These are phyloP conservation scores for Laburnicola sp. DNA, from an alignment of 2,329 filamentous ascomycete genomes.

Conservation along the genomic window DNA sequence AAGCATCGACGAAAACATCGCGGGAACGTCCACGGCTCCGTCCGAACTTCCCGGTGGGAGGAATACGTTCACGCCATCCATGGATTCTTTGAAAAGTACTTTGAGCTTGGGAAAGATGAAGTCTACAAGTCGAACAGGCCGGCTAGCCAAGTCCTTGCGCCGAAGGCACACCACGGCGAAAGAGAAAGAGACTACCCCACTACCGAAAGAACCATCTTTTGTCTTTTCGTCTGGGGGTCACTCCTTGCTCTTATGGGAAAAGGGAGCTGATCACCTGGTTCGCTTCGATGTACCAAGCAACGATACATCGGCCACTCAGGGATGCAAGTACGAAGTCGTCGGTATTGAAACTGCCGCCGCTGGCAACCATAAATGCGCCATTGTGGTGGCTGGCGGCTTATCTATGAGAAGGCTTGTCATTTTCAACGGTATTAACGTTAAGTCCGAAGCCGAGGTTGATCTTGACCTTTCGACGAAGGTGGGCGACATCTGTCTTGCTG, in stretches of 20 bases:
- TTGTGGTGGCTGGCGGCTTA: conserved; percentile 29
- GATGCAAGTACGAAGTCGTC: conserved; percentile 38
- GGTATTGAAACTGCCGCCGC: conserved; percentile 38
- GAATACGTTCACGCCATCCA: conserved; percentile 16
- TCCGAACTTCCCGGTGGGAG: conserved; percentile 19
- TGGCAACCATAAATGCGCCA: conserved; percentile 39
- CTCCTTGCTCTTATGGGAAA: conserved; percentile 27
- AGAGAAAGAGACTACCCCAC: conserved; percentile 17
- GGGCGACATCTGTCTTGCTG: conserved; percentile 21
- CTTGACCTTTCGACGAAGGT: conserved; percentile 18
- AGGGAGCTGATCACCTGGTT: conserved; percentile 22
- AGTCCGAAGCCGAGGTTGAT: conserved; percentile 20
- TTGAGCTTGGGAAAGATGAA: conserved; percentile 22
- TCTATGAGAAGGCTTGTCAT: conserved; percentile 28
- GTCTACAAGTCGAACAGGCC: conserved; percentile 21
- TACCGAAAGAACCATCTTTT: conserved; percentile 38
- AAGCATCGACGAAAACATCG: conserved; percentile 11
- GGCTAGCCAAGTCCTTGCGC: conserved; percentile 29
- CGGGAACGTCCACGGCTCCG: conserved; percentile 13
- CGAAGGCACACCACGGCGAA: conserved; percentile 20
- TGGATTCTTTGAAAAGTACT: conserved; percentile 21
- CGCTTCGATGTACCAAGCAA: conserved; percentile 36
- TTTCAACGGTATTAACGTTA: conserved; percentile 29
- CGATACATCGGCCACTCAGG: conserved; percentile 29
- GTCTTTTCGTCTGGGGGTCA: conserved; percentile 35